Conservation (phyloP, 2,329 filamentous ascomycete genomes). For the Alternaria brassicicola region DNA sequence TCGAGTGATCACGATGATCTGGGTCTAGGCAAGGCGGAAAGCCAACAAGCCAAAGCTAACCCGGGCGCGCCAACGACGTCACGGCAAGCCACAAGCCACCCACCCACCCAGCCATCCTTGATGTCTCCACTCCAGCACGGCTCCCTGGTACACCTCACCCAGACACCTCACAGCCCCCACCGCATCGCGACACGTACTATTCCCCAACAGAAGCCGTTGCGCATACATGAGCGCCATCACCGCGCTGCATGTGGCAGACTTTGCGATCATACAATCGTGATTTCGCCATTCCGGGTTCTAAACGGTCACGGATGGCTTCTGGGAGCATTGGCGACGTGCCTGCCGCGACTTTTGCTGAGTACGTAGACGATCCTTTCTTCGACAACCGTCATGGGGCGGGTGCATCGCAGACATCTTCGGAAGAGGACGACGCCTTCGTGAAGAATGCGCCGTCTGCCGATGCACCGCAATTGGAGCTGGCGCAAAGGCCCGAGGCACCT, state of each 20-base stretch:
- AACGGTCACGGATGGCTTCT: constrained; percentile 54
- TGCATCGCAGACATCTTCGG: constrained; percentile 21
- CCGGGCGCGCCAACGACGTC: neutral
- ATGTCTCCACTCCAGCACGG: neutral
- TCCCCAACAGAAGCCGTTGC: neutral
- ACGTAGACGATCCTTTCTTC: constrained; percentile 47
- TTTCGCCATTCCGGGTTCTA: constrained; percentile 48
- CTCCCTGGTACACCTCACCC: neutral
- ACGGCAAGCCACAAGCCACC: constrained; percentile 2
- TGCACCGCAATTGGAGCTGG: constrained; percentile 15
- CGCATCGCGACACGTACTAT: neutral
- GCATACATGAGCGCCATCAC: constrained; percentile 33
- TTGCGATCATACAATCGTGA: constrained; percentile 46
- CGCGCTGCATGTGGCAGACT: constrained; percentile 48
- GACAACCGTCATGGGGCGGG: constrained; percentile 12
- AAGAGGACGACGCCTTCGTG: constrained; percentile 16
- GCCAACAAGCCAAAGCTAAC: neutral
- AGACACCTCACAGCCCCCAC: constrained; percentile 1
- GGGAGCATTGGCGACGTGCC: constrained; percentile 55
- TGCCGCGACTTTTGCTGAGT: constrained; percentile 60
- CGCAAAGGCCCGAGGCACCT: constrained; percentile 16
- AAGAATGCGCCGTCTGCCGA: constrained; percentile 23
- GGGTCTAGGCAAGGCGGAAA: neutral
- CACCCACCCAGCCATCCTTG: constrained; percentile 1
- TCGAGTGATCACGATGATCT: neutral